Evolutionary conservation across 192 early-diverging fungal genomes (phyloP).

Genomic region (Backusella macrospora): DNA sequence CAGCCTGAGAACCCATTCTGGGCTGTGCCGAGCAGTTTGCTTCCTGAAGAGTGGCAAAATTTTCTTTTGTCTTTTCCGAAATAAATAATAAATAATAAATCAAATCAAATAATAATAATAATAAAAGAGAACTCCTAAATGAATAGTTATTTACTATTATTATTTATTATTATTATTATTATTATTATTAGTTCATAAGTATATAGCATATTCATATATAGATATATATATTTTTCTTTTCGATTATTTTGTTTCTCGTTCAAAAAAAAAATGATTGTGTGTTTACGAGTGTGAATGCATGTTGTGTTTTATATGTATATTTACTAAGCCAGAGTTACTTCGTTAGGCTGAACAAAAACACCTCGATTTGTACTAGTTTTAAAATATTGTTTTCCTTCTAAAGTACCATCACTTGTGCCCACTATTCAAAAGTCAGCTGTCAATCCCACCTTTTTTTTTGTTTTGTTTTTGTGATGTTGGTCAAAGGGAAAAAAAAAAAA

Average conservation of each 20-base stretch:
- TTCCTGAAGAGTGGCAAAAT: conserved; percentile 7
- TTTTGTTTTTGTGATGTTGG: too few species aligned
- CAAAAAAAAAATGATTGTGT: too few species aligned
- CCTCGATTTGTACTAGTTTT: conserved; percentile 26
- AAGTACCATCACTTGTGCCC: conserved; percentile 31
- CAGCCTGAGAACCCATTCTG: conserved; percentile 15
- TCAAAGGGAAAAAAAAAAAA: background rate
- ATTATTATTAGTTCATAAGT: conserved; percentile 1
- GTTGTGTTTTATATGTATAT: background rate
- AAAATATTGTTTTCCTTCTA: conserved; percentile 27
- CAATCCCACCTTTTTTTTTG: background rate
- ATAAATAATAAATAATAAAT: background rate
- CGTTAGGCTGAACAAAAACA: conserved; percentile 23
- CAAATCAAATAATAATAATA: too few species aligned
- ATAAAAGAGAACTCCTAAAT: too few species aligned
- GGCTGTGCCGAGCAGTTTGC: conserved; percentile 14
- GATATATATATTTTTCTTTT: conserved; percentile 3
- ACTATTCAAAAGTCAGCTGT: conserved; percentile 13
- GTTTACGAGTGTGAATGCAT: too few species aligned
- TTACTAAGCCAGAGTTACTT: conserved; percentile 22
- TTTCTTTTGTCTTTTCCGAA: background rate
- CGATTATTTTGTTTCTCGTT: background rate
- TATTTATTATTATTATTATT: background rate
- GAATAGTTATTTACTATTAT: background rate
- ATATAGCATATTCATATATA: conserved; percentile 1